Conservation (phyloP, 164 flowering plant genomes). For the Litsea cubeba region DNA sequence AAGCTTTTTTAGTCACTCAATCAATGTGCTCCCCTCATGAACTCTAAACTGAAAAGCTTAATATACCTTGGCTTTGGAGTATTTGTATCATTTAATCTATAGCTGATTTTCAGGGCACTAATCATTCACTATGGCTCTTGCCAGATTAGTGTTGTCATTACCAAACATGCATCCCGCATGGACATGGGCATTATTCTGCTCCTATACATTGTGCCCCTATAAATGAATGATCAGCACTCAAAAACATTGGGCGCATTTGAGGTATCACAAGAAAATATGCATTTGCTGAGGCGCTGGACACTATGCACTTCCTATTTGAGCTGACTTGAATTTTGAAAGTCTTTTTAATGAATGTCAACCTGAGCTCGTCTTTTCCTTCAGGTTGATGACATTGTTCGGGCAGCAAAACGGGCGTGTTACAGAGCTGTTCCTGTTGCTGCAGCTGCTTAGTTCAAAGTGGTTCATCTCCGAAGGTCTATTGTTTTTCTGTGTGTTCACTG, state of each 20-base stretch:
- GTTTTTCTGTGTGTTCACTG: too few relatives aligned
- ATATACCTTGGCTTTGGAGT: too few relatives aligned
- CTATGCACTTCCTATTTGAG: background rate
- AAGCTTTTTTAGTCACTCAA: too few relatives aligned
- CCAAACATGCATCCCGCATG: background rate
- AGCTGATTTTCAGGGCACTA: too few relatives aligned
- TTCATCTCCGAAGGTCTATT: too few relatives aligned
- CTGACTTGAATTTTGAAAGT: background rate
- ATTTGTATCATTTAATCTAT: too few relatives aligned
- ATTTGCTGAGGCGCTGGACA: background rate
- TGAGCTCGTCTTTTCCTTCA: conserved; percentile 9
- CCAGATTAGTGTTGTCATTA: background rate
- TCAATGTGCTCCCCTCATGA: too few relatives aligned
- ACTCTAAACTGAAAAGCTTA: too few relatives aligned
- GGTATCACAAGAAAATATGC: background rate
- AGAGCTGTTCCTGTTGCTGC: conserved; percentile 55
- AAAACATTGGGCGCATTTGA: too few relatives aligned
- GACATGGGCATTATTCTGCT: background rate
- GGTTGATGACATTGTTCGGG: conserved; percentile 80
- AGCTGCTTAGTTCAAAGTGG: conserved; percentile 27
- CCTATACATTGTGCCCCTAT: background rate
- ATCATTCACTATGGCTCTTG: too few relatives aligned
- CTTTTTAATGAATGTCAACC: too few relatives aligned
- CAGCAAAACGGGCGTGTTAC: conserved; percentile 65
- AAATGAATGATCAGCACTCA: too few relatives aligned